Conservation (phyloP, 768 basidiomycete genomes). For the Hydnum rufescens region DNA sequence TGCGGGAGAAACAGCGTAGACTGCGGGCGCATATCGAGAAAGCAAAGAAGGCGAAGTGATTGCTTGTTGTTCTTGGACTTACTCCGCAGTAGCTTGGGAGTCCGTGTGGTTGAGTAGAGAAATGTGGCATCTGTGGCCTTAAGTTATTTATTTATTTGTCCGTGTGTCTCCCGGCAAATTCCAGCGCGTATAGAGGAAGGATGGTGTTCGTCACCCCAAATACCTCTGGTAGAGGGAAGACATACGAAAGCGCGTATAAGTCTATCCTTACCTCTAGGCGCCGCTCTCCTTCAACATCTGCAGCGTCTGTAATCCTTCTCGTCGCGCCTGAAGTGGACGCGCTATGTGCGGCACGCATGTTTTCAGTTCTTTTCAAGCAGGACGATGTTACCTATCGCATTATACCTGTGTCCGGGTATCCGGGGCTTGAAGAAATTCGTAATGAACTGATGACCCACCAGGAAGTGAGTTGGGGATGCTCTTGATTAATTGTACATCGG, state of each 20-base stretch:
- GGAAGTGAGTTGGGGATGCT: constrained; percentile 31
- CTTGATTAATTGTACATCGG: not conserved
- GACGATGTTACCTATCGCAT: constrained; percentile 86
- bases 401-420: constrained; percentile 72
- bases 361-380: constrained; percentile 72
- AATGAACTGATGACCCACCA: constrained; percentile 43
- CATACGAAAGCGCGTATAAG: not conserved
- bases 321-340: constrained; percentile 86
- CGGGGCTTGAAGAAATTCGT: constrained; percentile 46
- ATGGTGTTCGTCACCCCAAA: not conserved
- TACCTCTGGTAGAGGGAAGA: not conserved
- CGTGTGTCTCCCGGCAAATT: no score
- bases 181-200: no score
- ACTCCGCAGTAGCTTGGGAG: no score
- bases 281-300: constrained; percentile 19
- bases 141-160: no score
- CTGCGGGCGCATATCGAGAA: constrained; percentile 55
- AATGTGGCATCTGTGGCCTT: no score
- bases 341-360: constrained; percentile 76
- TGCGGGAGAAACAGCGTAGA: constrained; percentile 66
- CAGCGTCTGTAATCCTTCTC: constrained; percentile 67
- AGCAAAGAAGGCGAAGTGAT: constrained; percentile 30
- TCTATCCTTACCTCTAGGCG: constrained; percentile 1
- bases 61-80: not conserved
- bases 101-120: no score